Base-by-base conservation (phyloP, 441 rosid genomes). In the Manihot esculenta region DNA sequence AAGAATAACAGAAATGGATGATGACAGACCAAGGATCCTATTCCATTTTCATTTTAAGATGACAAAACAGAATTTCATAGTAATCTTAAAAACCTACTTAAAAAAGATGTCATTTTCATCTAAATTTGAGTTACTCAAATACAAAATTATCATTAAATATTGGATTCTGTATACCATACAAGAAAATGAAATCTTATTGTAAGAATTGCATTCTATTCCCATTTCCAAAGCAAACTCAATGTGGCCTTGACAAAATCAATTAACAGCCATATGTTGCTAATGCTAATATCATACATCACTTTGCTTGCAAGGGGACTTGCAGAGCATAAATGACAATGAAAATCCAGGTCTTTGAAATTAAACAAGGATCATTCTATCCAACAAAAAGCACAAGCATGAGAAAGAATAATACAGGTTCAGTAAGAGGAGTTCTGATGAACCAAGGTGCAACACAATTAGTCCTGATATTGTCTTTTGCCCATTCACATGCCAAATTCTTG, bases 381-480 rank as follows among this genome's bases (percentile, higher is more conserved):
- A 35, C 2, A 65, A 1, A 21, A 41, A 41, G 5, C 67, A 38
- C 38, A 65, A 64, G 41, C 47, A 54, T 9, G 10, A 9, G 48
- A 20, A 15, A 55, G 33, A 53, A 55, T n/a, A 66, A 78, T 86
- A 93, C 96, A 66, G 63, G 69, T 77, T 89, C 85, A 26, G 81
- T 86, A 20, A 91, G 84, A 0, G 95, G 82, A 74, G 97, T 94
- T 76, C 48, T 83, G 78, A 69, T 90, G 70, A 84, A 88, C 91
- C 95, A 89, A 5, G 99, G 97, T 1, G 94, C 88, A 24, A 94
- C 91, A 42, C 76, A 64, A 72, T 94, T 94, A 55, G 82, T 79
- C 75, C 97, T 84, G 68, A 92, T 94, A 72, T 88, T 92, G 83
- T 94, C 97, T 10, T 81, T 80, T 45, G 98, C 97, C 97, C 99